Evolutionary conservation across 768 basidiomycete species (phyloP).

Genomic region (Saitozyma sp.): DNA sequence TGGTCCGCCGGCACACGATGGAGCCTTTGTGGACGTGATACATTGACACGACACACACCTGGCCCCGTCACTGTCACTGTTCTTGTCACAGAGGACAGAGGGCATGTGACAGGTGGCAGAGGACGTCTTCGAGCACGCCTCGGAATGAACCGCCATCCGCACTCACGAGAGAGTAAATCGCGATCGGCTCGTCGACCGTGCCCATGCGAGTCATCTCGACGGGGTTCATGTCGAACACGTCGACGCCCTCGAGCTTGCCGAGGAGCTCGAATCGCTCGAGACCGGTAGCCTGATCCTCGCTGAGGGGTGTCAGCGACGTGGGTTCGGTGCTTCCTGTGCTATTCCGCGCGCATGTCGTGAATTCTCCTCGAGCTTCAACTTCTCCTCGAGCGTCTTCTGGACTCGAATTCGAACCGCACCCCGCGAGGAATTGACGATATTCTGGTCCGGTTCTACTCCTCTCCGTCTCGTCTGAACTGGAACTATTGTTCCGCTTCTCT

Average conservation of each 20-base stretch:
- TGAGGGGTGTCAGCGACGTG: conserved; percentile 8
- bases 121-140: too few relatives aligned
- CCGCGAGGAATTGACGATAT: too few relatives aligned
- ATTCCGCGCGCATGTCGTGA: too few relatives aligned
- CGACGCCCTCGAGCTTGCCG: conserved; percentile 80
- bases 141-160: not conserved
- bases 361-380: too few relatives aligned
- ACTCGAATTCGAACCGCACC: too few relatives aligned
- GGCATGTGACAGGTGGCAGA: too few relatives aligned
- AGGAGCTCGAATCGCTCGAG: conserved; percentile 91
- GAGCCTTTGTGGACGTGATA: conserved; percentile 10
- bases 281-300: conserved; percentile 87
- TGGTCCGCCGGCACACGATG: not conserved
- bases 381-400: too few relatives aligned
- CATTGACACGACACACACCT: not conserved
- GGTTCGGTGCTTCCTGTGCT: too few relatives aligned
- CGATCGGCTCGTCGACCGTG: conserved; percentile 80
- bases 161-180: conserved; percentile 82
- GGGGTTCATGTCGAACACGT: conserved; percentile 84
- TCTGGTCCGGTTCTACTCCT: too few relatives aligned
- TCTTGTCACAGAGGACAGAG: not conserved
- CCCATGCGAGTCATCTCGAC: conserved; percentile 82
- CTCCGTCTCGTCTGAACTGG: too few relatives aligned
- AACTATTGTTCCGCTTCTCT: too few relatives aligned
- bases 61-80: too few relatives aligned